Percentiles rank a stretch among this genome's conserved stretches.
phyloP scores from a whole-genome alignment of 106 monocot species.

The Dioscorea alata region DNA sequence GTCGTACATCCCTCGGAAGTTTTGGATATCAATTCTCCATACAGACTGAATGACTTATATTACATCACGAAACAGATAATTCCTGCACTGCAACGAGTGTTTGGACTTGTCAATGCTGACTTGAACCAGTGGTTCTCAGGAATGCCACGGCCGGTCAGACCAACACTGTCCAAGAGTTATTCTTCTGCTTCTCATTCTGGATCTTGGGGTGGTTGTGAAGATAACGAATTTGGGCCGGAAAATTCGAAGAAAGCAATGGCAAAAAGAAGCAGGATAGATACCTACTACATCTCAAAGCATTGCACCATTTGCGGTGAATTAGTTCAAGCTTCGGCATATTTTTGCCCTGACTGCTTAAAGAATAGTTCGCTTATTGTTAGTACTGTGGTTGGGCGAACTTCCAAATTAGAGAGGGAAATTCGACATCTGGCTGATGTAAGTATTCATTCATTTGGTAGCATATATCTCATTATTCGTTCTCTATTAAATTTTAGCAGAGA shows the following conservation, averaged over 20 bases:
- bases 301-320: slow-evolving; percentile 64
- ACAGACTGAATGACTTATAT: slow-evolving; percentile 74
- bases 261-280: slow-evolving; percentile 78
- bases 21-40: slow-evolving; percentile 58
- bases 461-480: not conserved
- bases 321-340: slow-evolving; percentile 37
- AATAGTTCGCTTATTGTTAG: slow-evolving; percentile 46
- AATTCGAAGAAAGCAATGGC: slow-evolving; percentile 16
- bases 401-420: slow-evolving; percentile 68
- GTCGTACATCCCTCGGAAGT: slow-evolving; percentile 70
- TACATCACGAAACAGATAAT: slow-evolving; percentile 96
- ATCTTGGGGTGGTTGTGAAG: slow-evolving; percentile 18
- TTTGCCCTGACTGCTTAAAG: slow-evolving; percentile 55
- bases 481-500: not conserved
- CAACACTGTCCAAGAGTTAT: slow-evolving; percentile 27
- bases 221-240: not conserved
- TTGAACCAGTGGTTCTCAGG: slow-evolving; percentile 72
- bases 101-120: slow-evolving; percentile 82
- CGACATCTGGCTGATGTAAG: slow-evolving; percentile 74
- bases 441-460: not conserved
- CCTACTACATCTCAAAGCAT: slow-evolving; percentile 72
- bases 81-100: slow-evolving; percentile 77
- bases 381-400: slow-evolving; percentile 53
- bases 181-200: slow-evolving; percentile 12
- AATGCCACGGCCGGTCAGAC: slow-evolving; percentile 46